A percentile compares a stretch with the other conserved stretches of the same genome.
Conservation (phyloP, 1,284 basidiomycete genomes). For the Rhodotorula sp. region DNA sequence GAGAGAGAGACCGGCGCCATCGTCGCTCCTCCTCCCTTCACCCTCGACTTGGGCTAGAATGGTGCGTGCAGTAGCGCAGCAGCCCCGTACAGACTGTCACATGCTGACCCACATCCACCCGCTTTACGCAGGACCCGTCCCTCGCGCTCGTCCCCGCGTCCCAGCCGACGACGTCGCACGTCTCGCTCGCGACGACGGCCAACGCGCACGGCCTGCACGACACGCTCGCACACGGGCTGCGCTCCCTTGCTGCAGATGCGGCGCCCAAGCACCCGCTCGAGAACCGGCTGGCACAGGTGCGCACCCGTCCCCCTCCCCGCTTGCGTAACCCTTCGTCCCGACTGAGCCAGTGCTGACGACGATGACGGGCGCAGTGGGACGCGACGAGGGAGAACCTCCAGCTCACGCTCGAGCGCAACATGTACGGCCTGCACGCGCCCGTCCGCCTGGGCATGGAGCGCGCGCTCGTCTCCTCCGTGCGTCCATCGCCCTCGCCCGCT, state of each 20-base stretch:
- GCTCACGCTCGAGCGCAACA: slow-evolving; percentile 79
- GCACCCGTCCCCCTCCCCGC: slow-evolving; percentile 15
- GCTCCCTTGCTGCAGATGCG: slow-evolving; percentile 70
- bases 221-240: slow-evolving; percentile 71
- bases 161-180: slow-evolving; percentile 56
- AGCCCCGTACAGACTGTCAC: too few species aligned
- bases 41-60: background rate
- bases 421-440: slow-evolving; percentile 84
- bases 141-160: slow-evolving; percentile 66
- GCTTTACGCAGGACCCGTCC: slow-evolving; percentile 61
- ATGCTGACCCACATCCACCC: background rate
- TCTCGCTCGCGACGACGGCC: slow-evolving; percentile 67
- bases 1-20: background rate
- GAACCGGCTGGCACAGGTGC: slow-evolving; percentile 67
- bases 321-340: background rate
- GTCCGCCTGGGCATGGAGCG: slow-evolving; percentile 91
- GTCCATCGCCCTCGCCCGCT: slow-evolving; percentile 42
- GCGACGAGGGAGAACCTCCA: slow-evolving; percentile 85
- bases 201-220: slow-evolving; percentile 76
- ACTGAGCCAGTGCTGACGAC: background rate
- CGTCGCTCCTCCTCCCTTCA: background rate
- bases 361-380: slow-evolving; percentile 69
- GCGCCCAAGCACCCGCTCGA: slow-evolving; percentile 62
- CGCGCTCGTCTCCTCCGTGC: slow-evolving; percentile 74
- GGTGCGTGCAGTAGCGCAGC: background rate